Percentiles rank a stretch among this genome's conserved stretches.
These are phyloP conservation scores for Haplosporangium gracile DNA, from an alignment of 192 early-diverging fungal species.

Conservation along the genomic window DNA sequence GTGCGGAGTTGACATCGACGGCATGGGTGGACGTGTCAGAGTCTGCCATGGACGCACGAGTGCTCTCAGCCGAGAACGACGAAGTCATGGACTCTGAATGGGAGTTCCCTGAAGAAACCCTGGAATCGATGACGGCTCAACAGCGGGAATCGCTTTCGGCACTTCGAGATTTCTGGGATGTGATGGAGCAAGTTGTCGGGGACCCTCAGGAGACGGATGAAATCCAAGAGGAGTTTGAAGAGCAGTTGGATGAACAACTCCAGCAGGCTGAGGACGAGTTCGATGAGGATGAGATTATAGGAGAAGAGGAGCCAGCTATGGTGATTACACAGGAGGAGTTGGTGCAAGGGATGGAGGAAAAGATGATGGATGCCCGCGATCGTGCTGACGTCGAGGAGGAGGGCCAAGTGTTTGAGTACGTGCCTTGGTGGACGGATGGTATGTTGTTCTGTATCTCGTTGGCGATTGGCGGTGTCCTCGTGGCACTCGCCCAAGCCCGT, in stretches of 20 bases:
- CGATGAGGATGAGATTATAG: not conserved
- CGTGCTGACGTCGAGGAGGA: not conserved
- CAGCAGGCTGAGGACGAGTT: not conserved
- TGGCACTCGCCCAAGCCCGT: slow-evolving; percentile 1
- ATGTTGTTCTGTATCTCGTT: slow-evolving; percentile 8
- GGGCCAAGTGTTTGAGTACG: slow-evolving; percentile 6
- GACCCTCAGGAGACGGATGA: not conserved
- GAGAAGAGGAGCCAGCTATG: not conserved
- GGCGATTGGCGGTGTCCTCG: not conserved
- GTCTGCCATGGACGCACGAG: slow-evolving; percentile 5
- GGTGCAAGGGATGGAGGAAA: not conserved
- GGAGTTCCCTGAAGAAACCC: not conserved
- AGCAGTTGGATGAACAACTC: not conserved
- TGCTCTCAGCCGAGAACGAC: slow-evolving; percentile 26
- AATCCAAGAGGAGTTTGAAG: not conserved
- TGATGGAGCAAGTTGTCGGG: not conserved
- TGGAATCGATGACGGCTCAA: not conserved
- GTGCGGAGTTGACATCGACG: not conserved
- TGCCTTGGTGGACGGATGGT: slow-evolving; percentile 22
- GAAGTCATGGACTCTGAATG: slow-evolving; percentile 31
- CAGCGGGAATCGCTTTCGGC: slow-evolving; percentile 13
- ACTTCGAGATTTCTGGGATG: slow-evolving; percentile 15
- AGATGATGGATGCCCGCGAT: slow-evolving; percentile 2
- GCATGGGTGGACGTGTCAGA: not conserved
- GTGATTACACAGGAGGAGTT: not conserved